Evolutionary conservation across 1,139 yeast genomes (phyloP).

Genomic region (Hansenula anomala): DNA sequence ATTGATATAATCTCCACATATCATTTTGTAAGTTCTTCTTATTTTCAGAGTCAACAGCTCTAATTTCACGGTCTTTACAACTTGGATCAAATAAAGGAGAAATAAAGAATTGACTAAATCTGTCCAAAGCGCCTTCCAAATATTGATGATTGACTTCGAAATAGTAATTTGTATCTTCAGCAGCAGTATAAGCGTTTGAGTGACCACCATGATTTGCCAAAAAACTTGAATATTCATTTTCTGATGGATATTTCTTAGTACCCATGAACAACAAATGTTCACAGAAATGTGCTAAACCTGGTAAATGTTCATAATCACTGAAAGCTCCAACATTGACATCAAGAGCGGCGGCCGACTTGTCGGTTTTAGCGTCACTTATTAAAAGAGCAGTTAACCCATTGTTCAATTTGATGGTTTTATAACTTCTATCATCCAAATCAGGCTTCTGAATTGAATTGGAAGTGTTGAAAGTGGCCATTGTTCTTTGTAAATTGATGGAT

Average conservation of each 20-base stretch:
- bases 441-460: conserved; percentile 44
- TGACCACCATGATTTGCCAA: conserved; percentile 66
- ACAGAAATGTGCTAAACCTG: conserved; percentile 95
- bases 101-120: conserved; percentile 91
- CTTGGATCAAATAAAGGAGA: conserved; percentile 74
- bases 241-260: conserved; percentile 86
- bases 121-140: conserved; percentile 81
- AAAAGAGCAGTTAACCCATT: conserved; percentile 72
- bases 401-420: conserved; percentile 59
- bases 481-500: neutral
- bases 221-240: conserved; percentile 80
- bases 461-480: conserved; percentile 15
- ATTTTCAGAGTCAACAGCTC: conserved; percentile 94
- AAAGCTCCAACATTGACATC: conserved; percentile 91
- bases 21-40: conserved; percentile 91
- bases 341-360: conserved; percentile 87
- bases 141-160: conserved; percentile 78
- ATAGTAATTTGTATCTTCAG: conserved; percentile 86
- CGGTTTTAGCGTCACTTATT: conserved; percentile 81
- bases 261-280: conserved; percentile 97
- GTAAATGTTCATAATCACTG: conserved; percentile 66
- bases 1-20: conserved; percentile 81
- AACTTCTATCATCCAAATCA: conserved; percentile 68
- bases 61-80: conserved; percentile 87
- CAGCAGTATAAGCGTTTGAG: conserved; percentile 83